These are phyloP conservation scores for Lonicera japonica DNA, from an alignment of 129 eudicot species.

Conservation along the genomic window DNA sequence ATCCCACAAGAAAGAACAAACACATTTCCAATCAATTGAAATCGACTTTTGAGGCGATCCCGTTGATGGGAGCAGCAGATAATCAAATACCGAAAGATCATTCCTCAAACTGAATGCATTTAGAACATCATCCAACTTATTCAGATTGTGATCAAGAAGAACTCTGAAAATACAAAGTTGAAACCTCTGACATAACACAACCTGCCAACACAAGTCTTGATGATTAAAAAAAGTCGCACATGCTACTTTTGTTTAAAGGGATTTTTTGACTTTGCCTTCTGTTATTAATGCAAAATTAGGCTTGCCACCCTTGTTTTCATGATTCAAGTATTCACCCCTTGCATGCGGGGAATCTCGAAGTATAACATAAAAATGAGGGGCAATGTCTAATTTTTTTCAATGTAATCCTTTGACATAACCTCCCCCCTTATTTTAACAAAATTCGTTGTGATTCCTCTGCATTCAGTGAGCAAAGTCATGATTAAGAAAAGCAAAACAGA, in stretches of 20 bases:
- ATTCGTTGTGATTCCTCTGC: no score
- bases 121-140: constrained; percentile 22
- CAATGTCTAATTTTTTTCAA: no score
- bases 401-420: no score
- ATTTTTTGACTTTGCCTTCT: no score
- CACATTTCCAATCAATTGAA: constrained; percentile 55
- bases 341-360: no score
- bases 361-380: no score
- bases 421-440: no score
- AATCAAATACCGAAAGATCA: constrained; percentile 25
- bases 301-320: no score
- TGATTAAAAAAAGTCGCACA: neutral
- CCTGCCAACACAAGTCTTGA: constrained; percentile 22
- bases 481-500: no score
- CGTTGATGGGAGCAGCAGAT: constrained; percentile 61
- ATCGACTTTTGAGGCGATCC: constrained; percentile 8
- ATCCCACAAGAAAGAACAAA: constrained; percentile 24
- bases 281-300: no score
- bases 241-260: neutral
- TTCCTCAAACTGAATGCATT: neutral
- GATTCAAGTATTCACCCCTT: no score
- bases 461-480: no score
- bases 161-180: constrained; percentile 25
- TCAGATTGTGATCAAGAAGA: constrained; percentile 35
- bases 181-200: constrained; percentile 13